These are phyloP conservation scores for Aureobasidium subglaciale DNA, from an alignment of 2,329 filamentous ascomycete species.

Conservation along the genomic window DNA sequence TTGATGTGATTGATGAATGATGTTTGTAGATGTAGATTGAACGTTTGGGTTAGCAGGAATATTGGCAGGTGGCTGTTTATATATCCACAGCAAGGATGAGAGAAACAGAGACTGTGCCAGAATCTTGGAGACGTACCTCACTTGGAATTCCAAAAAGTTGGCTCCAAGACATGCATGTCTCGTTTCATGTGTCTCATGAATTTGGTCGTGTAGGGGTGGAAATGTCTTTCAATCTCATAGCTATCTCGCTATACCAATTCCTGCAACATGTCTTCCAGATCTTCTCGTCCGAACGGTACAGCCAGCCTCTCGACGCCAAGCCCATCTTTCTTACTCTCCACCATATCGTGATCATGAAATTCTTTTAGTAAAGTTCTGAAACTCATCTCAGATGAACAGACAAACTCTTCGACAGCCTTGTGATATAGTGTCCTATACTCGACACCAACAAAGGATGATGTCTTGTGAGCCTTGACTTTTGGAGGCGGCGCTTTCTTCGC, in stretches of 20 bases:
- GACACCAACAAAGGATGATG: constrained; percentile 52
- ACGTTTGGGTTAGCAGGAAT: too few relatives aligned
- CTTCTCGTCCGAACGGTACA: constrained; percentile 78
- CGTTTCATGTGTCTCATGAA: too few relatives aligned
- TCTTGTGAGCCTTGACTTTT: neutral
- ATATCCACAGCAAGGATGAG: too few relatives aligned
- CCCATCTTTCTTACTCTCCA: constrained; percentile 78
- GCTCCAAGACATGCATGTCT: too few relatives aligned
- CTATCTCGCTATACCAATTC: constrained; percentile 57
- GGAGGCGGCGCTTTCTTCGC: constrained; percentile 10
- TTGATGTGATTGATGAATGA: too few relatives aligned
- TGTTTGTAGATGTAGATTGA: too few relatives aligned
- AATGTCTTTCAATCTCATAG: too few relatives aligned
- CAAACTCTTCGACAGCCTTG: constrained; percentile 93
- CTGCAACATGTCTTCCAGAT: constrained; percentile 82
- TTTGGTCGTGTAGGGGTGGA: too few relatives aligned
- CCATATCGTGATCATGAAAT: constrained; percentile 97
- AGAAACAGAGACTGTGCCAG: too few relatives aligned
- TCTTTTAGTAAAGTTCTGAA: constrained; percentile 93
- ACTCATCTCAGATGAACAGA: constrained; percentile 92
- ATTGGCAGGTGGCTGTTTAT: too few relatives aligned
- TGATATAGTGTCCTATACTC: constrained; percentile 91
- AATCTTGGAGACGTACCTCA: too few relatives aligned
- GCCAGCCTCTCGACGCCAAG: constrained; percentile 79
- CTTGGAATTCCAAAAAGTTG: too few relatives aligned